These are phyloP conservation scores for Trichoderma erinaceum DNA, from an alignment of 495 filamentous ascomycete genomes.

Conservation along the genomic window DNA sequence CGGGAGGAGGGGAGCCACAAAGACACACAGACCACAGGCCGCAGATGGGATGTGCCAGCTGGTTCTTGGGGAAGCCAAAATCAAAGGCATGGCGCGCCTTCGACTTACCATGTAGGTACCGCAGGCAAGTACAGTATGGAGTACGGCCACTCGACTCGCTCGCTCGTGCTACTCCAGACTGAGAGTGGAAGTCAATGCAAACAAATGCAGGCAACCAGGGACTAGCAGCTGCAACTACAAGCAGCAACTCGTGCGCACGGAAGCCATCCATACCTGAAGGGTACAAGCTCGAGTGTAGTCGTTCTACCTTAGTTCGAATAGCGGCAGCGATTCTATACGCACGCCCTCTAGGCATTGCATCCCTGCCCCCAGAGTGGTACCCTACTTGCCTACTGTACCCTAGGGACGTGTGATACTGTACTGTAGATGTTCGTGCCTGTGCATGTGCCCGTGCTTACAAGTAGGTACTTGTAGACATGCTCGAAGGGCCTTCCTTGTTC, in stretches of 20 bases:
- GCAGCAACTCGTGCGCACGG: constrained; percentile 8
- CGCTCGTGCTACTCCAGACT: constrained; percentile 4
- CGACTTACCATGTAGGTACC: not conserved
- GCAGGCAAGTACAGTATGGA: not conserved
- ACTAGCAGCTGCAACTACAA: constrained; percentile 1
- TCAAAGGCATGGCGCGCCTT: too few species aligned
- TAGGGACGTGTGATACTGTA: too few species aligned
- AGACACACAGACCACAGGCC: not conserved
- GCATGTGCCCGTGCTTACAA: too few species aligned
- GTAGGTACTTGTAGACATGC: too few species aligned
- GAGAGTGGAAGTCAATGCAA: constrained; percentile 8
- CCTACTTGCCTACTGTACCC: too few species aligned
- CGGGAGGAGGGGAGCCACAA: constrained; percentile 2
- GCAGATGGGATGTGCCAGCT: too few species aligned
- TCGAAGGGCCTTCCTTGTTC: too few species aligned
- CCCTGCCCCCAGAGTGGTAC: too few species aligned
- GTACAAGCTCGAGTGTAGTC: not conserved
- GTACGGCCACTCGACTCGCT: not conserved
- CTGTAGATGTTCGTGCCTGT: too few species aligned
- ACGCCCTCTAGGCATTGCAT: too few species aligned
- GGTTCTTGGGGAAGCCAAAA: not conserved
- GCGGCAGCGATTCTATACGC: too few species aligned
- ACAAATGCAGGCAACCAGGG: constrained; percentile 7
- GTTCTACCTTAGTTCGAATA: too few species aligned
- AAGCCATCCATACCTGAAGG: not conserved